Percentiles rank a stretch among this genome's conserved stretches.
Evolutionary conservation across 2,329 filamentous ascomycete species (phyloP).

Genomic region (Cryphonectria nitschkei): DNA sequence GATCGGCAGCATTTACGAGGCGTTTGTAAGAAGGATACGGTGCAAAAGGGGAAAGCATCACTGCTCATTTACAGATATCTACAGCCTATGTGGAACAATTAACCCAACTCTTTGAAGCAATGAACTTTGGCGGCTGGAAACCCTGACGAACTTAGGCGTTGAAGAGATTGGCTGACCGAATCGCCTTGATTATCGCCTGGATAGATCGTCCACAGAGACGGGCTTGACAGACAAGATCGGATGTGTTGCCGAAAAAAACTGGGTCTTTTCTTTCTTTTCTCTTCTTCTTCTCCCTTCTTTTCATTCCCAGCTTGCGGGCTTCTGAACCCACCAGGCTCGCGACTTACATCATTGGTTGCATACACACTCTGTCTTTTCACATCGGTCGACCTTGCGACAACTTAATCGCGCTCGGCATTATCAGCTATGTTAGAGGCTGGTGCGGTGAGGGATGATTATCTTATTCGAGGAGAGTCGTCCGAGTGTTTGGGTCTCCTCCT

Average conservation of each 20-base stretch:
- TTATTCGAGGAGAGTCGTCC: slow-evolving; percentile 1
- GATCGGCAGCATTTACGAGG: slow-evolving; percentile 15
- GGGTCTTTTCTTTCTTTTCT: neutral
- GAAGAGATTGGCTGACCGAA: neutral
- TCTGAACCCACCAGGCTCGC: neutral
- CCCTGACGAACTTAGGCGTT: neutral
- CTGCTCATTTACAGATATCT: slow-evolving; percentile 19
- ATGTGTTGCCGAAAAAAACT: slow-evolving; percentile 2
- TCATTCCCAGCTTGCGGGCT: too few species aligned
- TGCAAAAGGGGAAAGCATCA: slow-evolving; percentile 16
- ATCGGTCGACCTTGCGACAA: neutral
- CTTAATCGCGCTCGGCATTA: neutral
- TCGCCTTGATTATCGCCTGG: neutral
- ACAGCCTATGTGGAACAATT: slow-evolving; percentile 6
- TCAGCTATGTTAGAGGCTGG: neutral
- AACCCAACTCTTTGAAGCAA: slow-evolving; percentile 13
- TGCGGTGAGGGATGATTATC: too few species aligned
- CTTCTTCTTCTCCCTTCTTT: too few species aligned
- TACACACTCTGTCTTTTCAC: neutral
- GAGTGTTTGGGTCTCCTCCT: neutral
- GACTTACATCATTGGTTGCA: neutral
- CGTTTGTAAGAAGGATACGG: slow-evolving; percentile 13
- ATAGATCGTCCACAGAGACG: neutral
- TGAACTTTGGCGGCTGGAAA: neutral
- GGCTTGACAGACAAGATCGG: neutral